Evolutionary conservation across 352 stramenopile species (phyloP), one percentile per base, ranked within the genome.

Genomic region (Thalassiosira ordinaria): DNA sequence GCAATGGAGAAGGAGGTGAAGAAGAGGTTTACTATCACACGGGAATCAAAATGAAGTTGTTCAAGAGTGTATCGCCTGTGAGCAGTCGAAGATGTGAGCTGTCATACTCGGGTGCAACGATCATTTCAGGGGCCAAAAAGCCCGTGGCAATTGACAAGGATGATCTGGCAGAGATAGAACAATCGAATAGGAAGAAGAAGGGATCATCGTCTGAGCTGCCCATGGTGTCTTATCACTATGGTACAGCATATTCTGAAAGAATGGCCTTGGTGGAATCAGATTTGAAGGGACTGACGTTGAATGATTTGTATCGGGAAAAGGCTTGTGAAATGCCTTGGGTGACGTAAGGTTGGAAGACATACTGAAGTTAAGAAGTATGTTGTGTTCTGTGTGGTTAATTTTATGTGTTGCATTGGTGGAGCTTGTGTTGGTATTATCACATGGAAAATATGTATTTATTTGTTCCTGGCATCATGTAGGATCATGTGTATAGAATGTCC

Each of bases 291-390:
- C 16, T 80, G 13, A 85, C 74, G 0, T 78, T 91, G 61, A 85
- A 91, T 52, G 31, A 82, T 2, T 37, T 91, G 33, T 91, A 91
- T 59, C 31, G 31, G 6, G 71, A 90, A 37, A 82, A 80, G 35
- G 60, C 53, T 26, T 18, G 51, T 33, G 51, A n/a, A n/a, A 39
- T 60, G 9, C 29, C 51, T 3, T 60, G 51, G 51, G 16, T 18
- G 14, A 20, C 41, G 18, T 51, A 20, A 20, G 4, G 41, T 18
- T 18, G n/a, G n/a, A n/a, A n/a, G n/a, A n/a, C n/a, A n/a, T n/a
- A n/a, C n/a, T n/a, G n/a, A n/a, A n/a, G n/a, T n/a, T n/a, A n/a
- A n/a, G n/a, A n/a, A n/a, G n/a, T n/a, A n/a, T n/a, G n/a, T n/a
- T n/a, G n/a, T n/a, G n/a, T n/a, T n/a, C n/a, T n/a, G n/a, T n/a